These are phyloP conservation scores for Colletotrichum gigasporum DNA, from an alignment of 2,329 filamentous ascomycete genomes.

Conservation along the genomic window DNA sequence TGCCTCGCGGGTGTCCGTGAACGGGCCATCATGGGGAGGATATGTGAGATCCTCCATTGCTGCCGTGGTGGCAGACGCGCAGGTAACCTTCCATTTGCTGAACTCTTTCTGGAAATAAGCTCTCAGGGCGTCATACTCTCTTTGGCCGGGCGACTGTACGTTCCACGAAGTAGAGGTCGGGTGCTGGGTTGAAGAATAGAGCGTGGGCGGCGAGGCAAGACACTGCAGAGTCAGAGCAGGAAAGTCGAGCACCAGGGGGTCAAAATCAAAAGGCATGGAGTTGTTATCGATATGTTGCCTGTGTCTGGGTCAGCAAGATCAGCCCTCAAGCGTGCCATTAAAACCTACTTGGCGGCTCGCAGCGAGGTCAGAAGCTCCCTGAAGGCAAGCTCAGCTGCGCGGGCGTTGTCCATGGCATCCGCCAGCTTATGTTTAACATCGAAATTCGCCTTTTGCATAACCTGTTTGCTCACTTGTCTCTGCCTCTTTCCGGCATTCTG, in stretches of 20 bases:
- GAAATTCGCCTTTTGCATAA: slow-evolving; percentile 67
- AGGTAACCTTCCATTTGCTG: slow-evolving; percentile 68
- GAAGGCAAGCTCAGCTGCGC: slow-evolving; percentile 85
- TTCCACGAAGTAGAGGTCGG: slow-evolving; percentile 84
- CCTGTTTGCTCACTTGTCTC: slow-evolving; percentile 59
- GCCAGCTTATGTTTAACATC: slow-evolving; percentile 71
- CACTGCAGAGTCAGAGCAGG: slow-evolving; percentile 85
- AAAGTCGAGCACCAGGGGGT: slow-evolving; percentile 86
- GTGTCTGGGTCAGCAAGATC: slow-evolving; percentile 18
- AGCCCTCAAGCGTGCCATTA: background rate
- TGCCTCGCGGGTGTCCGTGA: slow-evolving; percentile 55
- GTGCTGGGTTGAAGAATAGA: slow-evolving; percentile 84
- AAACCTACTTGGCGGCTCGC: slow-evolving; percentile 80
- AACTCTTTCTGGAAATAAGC: slow-evolving; percentile 75
- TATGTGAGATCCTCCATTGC: slow-evolving; percentile 62
- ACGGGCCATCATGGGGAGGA: slow-evolving; percentile 50
- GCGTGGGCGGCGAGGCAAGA: slow-evolving; percentile 80
- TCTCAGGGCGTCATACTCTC: slow-evolving; percentile 78
- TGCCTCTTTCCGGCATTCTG: slow-evolving; percentile 47
- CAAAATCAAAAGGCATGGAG: slow-evolving; percentile 77
- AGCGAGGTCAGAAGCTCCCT: slow-evolving; percentile 84
- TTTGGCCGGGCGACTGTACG: slow-evolving; percentile 75
- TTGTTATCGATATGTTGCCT: slow-evolving; percentile 66
- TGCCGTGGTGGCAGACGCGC: slow-evolving; percentile 59
- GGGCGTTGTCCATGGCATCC: slow-evolving; percentile 81